A percentile compares a stretch with the other conserved stretches of the same genome.
These are phyloP conservation scores for Cnidoscolus chayamansa DNA, from an alignment of 441 rosid species.

Conservation along the genomic window DNA sequence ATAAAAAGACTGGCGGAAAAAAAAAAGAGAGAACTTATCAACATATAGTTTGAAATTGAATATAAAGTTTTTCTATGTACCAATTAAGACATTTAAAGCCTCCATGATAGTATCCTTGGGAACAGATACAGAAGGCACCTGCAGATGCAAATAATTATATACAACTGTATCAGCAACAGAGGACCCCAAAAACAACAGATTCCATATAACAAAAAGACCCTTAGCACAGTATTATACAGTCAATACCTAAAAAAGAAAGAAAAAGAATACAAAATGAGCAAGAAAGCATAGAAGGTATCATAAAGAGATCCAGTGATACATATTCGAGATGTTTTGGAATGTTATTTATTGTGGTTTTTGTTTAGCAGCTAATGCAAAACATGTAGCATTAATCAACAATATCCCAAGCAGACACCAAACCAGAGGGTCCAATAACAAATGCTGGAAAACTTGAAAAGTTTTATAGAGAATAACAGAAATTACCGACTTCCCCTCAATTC, in stretches of 20 bases:
- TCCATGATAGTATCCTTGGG: constrained; percentile 52
- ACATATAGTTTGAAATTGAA: background rate
- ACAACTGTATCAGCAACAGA: constrained; percentile 13
- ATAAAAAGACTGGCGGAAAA: background rate
- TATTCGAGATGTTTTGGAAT: too few species aligned
- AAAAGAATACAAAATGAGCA: background rate
- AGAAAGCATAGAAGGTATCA: too few species aligned
- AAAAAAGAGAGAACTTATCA: background rate
- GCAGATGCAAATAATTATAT: constrained; percentile 19
- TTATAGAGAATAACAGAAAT: background rate
- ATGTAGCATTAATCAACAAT: too few species aligned
- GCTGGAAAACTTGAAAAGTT: too few species aligned
- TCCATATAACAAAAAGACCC: background rate
- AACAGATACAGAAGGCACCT: constrained; percentile 63
- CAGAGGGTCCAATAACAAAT: too few species aligned
- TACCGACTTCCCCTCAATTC: constrained; percentile 83
- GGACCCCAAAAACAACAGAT: background rate
- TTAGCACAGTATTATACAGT: background rate
- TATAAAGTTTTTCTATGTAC: constrained; percentile 31
- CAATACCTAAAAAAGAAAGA: background rate
- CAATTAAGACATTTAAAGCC: constrained; percentile 76
- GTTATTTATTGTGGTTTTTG: too few species aligned
- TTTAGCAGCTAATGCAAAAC: too few species aligned
- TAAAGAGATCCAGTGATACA: too few species aligned
- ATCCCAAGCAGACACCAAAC: too few species aligned